phyloP scores from a whole-genome alignment of 2,329 filamentous ascomycete genomes.

The Neofusicoccum laricinum region DNA sequence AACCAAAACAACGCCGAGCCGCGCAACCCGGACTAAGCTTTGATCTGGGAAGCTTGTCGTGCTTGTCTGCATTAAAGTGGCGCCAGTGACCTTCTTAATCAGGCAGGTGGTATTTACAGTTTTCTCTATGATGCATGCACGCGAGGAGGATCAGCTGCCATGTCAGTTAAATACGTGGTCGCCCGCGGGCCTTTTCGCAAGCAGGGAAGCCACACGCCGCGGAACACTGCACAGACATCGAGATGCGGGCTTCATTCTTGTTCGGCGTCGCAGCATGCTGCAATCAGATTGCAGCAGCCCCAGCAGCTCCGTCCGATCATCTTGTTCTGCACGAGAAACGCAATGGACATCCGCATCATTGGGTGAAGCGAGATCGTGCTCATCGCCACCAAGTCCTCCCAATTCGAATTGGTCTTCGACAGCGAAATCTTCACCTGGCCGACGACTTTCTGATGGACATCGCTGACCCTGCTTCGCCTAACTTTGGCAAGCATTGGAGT shows the following conservation, averaged over 20 bases:
- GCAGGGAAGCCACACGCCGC: no score
- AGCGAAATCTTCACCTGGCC: constrained; percentile 20
- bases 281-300: neutral
- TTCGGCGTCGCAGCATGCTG: neutral
- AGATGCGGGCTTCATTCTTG: neutral
- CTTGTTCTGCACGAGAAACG: constrained; percentile 1
- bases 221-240: neutral
- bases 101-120: neutral
- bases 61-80: neutral
- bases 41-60: neutral
- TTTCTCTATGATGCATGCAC: neutral
- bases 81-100: neutral
- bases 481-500: constrained; percentile 30
- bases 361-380: neutral
- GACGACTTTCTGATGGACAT: neutral
- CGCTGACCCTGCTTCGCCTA: constrained; percentile 25
- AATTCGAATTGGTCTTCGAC: constrained; percentile 27
- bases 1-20: neutral
- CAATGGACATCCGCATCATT: neutral
- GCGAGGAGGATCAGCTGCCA: neutral
- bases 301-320: neutral
- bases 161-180: neutral
- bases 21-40: neutral
- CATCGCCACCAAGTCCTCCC: constrained; percentile 20
- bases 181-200: neutral